phyloP scores from a whole-genome alignment of 495 filamentous ascomycete species.

The Talaromyces nanjingensis region DNA sequence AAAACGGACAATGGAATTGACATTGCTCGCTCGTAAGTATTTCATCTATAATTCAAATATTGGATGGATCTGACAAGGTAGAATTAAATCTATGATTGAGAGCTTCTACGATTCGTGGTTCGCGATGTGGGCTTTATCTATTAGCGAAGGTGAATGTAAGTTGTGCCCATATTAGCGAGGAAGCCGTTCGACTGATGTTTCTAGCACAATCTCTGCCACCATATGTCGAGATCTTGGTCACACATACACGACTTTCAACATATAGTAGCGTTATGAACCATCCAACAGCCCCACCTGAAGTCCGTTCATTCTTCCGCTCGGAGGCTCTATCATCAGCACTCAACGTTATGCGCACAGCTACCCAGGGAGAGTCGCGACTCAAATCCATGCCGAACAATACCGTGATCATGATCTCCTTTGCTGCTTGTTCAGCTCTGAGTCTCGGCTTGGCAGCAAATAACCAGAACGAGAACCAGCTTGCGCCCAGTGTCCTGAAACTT shows the following conservation, averaged over 20 bases:
- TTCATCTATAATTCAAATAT: not conserved
- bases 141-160: conserved; percentile 50
- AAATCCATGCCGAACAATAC: conserved; percentile 74
- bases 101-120: conserved; percentile 58
- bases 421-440: conserved; percentile 61
- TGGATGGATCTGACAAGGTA: conserved; percentile 15
- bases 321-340: conserved; percentile 61
- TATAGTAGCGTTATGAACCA: conserved; percentile 71
- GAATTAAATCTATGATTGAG: conserved; percentile 54
- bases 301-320: conserved; percentile 64
- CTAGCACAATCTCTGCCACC: conserved; percentile 56
- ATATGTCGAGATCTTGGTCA: conserved; percentile 69
- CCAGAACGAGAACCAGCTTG: conserved; percentile 24
- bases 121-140: conserved; percentile 51
- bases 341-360: conserved; percentile 66
- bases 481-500: conserved; percentile 58
- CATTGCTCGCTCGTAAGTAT: conserved; percentile 49
- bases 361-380: conserved; percentile 61
- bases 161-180: not conserved
- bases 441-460: conserved; percentile 53
- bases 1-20: conserved; percentile 42
- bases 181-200: not conserved
- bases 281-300: conserved; percentile 60
- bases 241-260: conserved; percentile 63
- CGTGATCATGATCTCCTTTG: conserved; percentile 71